Evolutionary conservation across 495 filamentous ascomycete genomes (phyloP).

Genomic region (Aspergillus mulundensis): DNA sequence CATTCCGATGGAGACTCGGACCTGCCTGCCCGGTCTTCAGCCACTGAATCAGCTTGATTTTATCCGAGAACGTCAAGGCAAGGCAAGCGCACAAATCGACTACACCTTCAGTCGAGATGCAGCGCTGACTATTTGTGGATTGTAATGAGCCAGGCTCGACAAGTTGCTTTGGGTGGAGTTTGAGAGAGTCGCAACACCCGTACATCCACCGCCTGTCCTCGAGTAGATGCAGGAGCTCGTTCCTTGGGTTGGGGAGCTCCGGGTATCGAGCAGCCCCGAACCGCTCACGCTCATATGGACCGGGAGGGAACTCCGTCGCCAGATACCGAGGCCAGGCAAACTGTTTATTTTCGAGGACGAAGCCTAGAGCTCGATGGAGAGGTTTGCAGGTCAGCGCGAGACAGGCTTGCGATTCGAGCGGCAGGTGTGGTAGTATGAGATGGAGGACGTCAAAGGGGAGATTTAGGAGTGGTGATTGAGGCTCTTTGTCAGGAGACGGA

Average conservation of each 20-base stretch:
- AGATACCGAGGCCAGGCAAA: conserved; percentile 7
- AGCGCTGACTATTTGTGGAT: too few species aligned
- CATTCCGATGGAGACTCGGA: background rate
- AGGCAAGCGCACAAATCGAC: conserved; percentile 28
- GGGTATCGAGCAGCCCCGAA: too few species aligned
- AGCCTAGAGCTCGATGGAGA: conserved; percentile 2
- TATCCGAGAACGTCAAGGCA: conserved; percentile 8
- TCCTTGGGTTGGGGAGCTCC: background rate
- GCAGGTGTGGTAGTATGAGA: conserved; percentile 2
- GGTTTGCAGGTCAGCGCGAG: conserved; percentile 14
- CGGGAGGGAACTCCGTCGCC: background rate
- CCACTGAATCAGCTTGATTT: background rate
- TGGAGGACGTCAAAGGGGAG: conserved; percentile 11
- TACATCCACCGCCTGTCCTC: conserved; percentile 10
- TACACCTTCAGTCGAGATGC: background rate
- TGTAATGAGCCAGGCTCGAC: too few species aligned
- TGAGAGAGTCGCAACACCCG: conserved; percentile 5
- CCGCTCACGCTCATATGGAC: too few species aligned
- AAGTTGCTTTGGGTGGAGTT: conserved; percentile 10
- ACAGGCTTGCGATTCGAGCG: conserved; percentile 7
- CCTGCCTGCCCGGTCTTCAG: background rate
- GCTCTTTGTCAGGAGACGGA: too few species aligned
- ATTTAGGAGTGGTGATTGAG: background rate
- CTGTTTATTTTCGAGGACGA: conserved; percentile 1
- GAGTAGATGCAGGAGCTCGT: conserved; percentile 7